These are phyloP conservation scores for Hymenoscyphus linearis DNA, from an alignment of 2,329 filamentous ascomycete genomes.

Conservation along the genomic window DNA sequence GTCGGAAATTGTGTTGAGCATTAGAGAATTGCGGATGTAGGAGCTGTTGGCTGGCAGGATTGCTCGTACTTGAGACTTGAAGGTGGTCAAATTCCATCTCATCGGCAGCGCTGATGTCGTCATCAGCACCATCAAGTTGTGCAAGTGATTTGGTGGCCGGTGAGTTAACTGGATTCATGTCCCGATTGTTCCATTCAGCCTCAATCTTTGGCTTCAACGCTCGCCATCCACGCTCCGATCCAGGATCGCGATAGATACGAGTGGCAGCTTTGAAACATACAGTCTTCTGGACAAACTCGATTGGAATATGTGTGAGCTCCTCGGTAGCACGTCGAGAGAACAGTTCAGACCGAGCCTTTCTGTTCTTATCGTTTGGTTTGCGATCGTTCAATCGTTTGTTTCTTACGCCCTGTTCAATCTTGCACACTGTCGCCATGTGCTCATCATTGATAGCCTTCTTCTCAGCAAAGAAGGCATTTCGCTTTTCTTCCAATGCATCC, in stretches of 20 bases:
- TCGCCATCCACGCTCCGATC: slow-evolving; percentile 30
- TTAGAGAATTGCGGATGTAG: background rate
- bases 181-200: slow-evolving; percentile 18
- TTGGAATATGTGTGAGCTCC: slow-evolving; percentile 26
- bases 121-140: background rate
- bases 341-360: slow-evolving; percentile 24
- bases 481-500: slow-evolving; percentile 22
- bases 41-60: background rate
- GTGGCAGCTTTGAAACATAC: slow-evolving; percentile 28
- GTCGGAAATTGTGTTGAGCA: background rate
- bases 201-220: slow-evolving; percentile 30
- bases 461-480: slow-evolving; percentile 21
- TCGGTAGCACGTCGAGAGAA: slow-evolving; percentile 25
- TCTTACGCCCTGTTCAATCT: slow-evolving; percentile 25
- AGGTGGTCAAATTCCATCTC: background rate
- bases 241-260: slow-evolving; percentile 28
- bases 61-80: background rate
- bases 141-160: background rate
- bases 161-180: slow-evolving; percentile 2
- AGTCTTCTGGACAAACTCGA: slow-evolving; percentile 22
- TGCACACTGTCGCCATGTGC: slow-evolving; percentile 27
- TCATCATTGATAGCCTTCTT: slow-evolving; percentile 25
- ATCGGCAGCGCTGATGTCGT: background rate
- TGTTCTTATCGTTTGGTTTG: slow-evolving; percentile 23
- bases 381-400: slow-evolving; percentile 20